Conservation (phyloP, 2,329 filamentous ascomycete genomes). For the Fusarium cicatricum region DNA sequence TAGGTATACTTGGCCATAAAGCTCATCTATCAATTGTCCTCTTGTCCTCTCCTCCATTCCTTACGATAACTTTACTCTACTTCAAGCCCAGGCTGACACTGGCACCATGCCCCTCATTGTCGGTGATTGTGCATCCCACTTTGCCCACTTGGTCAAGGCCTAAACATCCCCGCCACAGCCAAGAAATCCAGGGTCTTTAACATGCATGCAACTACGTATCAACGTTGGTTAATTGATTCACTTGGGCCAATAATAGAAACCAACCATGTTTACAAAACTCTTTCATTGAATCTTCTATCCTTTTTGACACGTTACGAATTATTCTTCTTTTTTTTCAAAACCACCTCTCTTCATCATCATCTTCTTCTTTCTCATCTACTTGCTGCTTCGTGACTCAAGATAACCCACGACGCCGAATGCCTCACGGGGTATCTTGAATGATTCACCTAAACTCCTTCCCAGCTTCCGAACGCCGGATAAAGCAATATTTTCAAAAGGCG, state of each 20-base stretch:
- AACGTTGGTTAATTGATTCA: too few species aligned
- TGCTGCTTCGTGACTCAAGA: conserved; percentile 7
- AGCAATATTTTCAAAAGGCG: conserved; percentile 19
- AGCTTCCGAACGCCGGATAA: conserved; percentile 30
- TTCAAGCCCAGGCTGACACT: too few species aligned
- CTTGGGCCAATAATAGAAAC: too few species aligned
- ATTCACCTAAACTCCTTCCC: conserved; percentile 28
- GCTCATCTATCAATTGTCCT: too few species aligned
- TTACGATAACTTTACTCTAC: too few species aligned
- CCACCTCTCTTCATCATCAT: conserved; percentile 16
- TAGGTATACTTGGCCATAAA: too few species aligned
- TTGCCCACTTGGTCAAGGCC: background rate
- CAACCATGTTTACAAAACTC: conserved; percentile 10
- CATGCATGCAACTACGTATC: too few species aligned
- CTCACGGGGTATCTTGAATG: conserved; percentile 37
- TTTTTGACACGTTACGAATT: conserved; percentile 6
- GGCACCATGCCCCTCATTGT: conserved; percentile 11
- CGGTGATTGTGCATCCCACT: background rate
- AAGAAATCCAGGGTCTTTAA: conserved; percentile 2
- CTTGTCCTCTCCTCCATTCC: too few species aligned
- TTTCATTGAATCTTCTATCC: conserved; percentile 29
- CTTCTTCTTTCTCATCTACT: conserved; percentile 22
- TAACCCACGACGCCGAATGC: conserved; percentile 15
- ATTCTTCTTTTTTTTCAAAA: conserved; percentile 10
- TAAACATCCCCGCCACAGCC: background rate